These are phyloP conservation scores for Prunus yedoensis DNA, from an alignment of 331 rosid species.

Conservation along the genomic window DNA sequence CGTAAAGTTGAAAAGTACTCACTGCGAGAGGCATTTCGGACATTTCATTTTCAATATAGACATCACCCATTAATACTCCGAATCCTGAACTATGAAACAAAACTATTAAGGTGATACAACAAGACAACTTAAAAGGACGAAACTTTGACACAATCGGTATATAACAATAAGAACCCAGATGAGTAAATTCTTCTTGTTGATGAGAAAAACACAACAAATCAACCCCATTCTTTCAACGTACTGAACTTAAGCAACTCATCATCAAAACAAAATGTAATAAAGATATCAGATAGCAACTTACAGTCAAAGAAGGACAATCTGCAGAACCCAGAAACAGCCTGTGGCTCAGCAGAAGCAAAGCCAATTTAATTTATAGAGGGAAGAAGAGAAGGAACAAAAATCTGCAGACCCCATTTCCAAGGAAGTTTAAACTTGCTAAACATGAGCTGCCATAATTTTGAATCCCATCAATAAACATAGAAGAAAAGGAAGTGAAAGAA, in stretches of 20 bases:
- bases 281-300: conserved; percentile 4
- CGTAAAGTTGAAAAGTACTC: conserved; percentile 17
- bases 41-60: conserved; percentile 16
- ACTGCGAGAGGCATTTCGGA: conserved; percentile 31
- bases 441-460: no score
- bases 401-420: conserved; percentile 27
- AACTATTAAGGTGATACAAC: no score
- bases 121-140: no score
- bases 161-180: no score
- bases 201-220: no score
- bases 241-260: no score
- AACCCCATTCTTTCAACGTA: no score
- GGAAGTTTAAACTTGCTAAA: background rate
- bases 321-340: conserved; percentile 32
- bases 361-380: conserved; percentile 23
- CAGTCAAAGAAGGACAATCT: conserved; percentile 12
- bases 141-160: no score
- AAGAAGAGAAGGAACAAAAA: conserved; percentile 10
- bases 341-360: conserved; percentile 7
- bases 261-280: conserved; percentile 8
- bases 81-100: conserved; percentile 27
- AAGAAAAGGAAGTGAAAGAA: no score
- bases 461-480: no score
- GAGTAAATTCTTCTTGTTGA: no score
- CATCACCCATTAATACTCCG: conserved; percentile 35